Conservation (phyloP, 1,139 yeast species). For the Magnusiomyces suaveolens region DNA sequence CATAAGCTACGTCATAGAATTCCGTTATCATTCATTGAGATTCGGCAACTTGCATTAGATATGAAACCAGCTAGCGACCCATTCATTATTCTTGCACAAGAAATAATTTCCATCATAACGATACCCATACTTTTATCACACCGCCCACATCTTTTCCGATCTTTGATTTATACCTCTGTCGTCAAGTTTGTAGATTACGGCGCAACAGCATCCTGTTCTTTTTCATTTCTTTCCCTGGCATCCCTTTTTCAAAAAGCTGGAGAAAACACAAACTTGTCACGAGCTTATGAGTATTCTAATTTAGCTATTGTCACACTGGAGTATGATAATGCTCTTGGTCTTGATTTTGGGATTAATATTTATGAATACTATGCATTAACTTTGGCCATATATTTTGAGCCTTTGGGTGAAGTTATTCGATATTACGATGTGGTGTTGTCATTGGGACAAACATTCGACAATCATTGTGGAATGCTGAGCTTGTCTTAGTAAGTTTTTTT, state of each 20-base stretch:
- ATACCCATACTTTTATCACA: conserved; percentile 27
- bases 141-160: conserved; percentile 21
- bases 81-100: conserved; percentile 34
- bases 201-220: conserved; percentile 28
- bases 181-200: conserved; percentile 30
- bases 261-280: conserved; percentile 33
- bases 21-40: conserved; percentile 40
- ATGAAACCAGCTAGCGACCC: conserved; percentile 29
- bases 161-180: conserved; percentile 27
- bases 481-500: conserved; percentile 20
- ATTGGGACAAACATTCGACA: conserved; percentile 26
- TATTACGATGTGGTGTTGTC: conserved; percentile 25
- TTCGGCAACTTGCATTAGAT: conserved; percentile 31
- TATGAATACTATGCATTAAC: conserved; percentile 40
- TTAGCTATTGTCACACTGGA: conserved; percentile 38
- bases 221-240: conserved; percentile 30
- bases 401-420: conserved; percentile 35
- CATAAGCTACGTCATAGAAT: conserved; percentile 29
- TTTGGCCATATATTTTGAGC: conserved; percentile 40
- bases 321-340: conserved; percentile 32
- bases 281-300: conserved; percentile 36
- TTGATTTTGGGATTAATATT: conserved; percentile 36
- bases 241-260: conserved; percentile 27
- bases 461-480: conserved; percentile 25
- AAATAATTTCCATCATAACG: conserved; percentile 38